Evolutionary conservation across 768 basidiomycete genomes (phyloP).

Genomic region (Pulveroboletus sp.): DNA sequence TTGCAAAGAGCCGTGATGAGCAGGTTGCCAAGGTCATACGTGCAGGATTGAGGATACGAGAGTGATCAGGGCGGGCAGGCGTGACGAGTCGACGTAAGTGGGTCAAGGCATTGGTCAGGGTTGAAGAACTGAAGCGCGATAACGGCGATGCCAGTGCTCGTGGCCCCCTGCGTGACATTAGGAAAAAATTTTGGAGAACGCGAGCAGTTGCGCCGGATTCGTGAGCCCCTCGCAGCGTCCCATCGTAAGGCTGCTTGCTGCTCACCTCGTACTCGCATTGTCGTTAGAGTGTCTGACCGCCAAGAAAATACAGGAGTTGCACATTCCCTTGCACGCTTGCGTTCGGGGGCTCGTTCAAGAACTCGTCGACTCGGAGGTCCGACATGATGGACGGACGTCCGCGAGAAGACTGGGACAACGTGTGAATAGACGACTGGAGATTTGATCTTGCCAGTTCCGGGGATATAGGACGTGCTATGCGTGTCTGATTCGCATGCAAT

Average conservation of each 20-base stretch:
- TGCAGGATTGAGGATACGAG: slow-evolving; percentile 45
- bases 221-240: slow-evolving; percentile 60
- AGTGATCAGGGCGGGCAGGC: slow-evolving; percentile 50
- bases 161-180: too few species aligned
- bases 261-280: slow-evolving; percentile 38
- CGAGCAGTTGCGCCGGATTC: slow-evolving; percentile 56
- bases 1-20: slow-evolving; percentile 58
- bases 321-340: slow-evolving; percentile 58
- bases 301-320: slow-evolving; percentile 48
- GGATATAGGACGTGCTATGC: slow-evolving; percentile 74
- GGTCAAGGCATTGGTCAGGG: slow-evolving; percentile 50
- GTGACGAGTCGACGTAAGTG: slow-evolving; percentile 45
- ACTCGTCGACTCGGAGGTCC: slow-evolving; percentile 75
- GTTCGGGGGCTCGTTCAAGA: slow-evolving; percentile 76
- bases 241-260: slow-evolving; percentile 63
- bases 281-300: slow-evolving; percentile 23
- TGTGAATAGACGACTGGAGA: slow-evolving; percentile 87
- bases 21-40: slow-evolving; percentile 52
- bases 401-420: slow-evolving; percentile 70
- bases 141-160: slow-evolving; percentile 60
- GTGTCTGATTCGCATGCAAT: too few species aligned
- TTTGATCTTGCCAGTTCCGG: slow-evolving; percentile 81
- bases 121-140: slow-evolving; percentile 48
- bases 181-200: slow-evolving; percentile 41
- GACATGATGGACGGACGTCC: slow-evolving; percentile 80